A percentile compares a stretch with the other conserved stretches of the same genome.
Conservation (phyloP, 108 stramenopile genomes). For the Licmophora abbreviata region DNA sequence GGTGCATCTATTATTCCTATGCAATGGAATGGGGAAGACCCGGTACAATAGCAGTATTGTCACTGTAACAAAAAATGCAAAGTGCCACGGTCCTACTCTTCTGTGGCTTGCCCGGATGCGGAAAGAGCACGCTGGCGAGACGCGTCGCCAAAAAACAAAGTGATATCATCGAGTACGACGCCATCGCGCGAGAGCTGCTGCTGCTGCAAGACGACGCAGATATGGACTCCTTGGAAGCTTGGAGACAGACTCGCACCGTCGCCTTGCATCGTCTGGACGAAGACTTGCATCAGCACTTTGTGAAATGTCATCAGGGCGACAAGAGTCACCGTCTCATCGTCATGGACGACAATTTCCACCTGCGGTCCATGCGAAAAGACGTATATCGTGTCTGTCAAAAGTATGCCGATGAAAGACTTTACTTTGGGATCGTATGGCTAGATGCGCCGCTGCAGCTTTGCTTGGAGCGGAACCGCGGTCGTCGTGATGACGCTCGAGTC, state of each 20-base stretch:
- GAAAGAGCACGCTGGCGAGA: conserved; percentile 51
- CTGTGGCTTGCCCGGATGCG: conserved; percentile 51
- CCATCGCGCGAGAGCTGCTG: conserved; percentile 22
- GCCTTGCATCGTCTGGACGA: conserved; percentile 39
- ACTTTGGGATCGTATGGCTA: conserved; percentile 43
- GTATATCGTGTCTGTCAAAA: conserved; percentile 33
- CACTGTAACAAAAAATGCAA: too few species aligned
- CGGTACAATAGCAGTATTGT: too few species aligned
- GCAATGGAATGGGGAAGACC: too few species aligned
- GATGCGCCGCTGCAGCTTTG: conserved; percentile 43
- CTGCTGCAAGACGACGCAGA: conserved; percentile 7
- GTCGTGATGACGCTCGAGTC: conserved; percentile 20
- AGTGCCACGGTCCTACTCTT: conserved; percentile 40
- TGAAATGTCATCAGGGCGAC: neutral
- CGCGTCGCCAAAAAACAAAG: conserved; percentile 6
- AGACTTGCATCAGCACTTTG: conserved; percentile 18
- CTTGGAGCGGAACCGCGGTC: conserved; percentile 46
- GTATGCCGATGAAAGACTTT: conserved; percentile 10
- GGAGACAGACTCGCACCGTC: conserved; percentile 44
- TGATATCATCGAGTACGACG: conserved; percentile 38
- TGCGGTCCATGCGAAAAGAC: conserved; percentile 73
- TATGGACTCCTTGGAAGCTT: conserved; percentile 45
- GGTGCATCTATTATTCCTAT: too few species aligned
- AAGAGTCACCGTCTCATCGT: conserved; percentile 20
- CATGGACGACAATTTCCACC: conserved; percentile 78